Base-by-base conservation (phyloP, 306 rosid species). In the Pueraria montana region DNA sequence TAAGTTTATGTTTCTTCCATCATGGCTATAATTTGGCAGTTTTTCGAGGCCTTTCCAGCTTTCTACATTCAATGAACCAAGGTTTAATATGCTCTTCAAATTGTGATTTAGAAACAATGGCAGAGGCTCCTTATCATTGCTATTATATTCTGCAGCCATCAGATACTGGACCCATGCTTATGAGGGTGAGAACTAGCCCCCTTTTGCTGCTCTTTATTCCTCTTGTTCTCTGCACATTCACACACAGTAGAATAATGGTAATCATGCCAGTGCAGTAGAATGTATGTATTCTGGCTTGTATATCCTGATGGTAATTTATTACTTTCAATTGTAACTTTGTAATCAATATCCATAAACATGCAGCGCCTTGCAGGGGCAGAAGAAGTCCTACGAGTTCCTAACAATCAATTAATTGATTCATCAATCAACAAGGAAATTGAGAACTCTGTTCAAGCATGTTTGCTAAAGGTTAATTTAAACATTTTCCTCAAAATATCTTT, bases 281-380 rank as follows among this genome's bases (percentile, higher is more conserved):
- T 79, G 75, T 56, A 61, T 71, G 68, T 56, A 45, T 36, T 56
- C 71, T 81, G 82, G 72, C 66, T 64, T 68, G 46, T 78, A 46
- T 81, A 85, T 73, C 70, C 24, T 62, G 64, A 67, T 62, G 71
- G 43, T 5, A 40, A 53, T 81, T 78, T 61, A 18, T 78, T 69
- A 32, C 24, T 74, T 43, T 72, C 20, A 52, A 62, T 61, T 80
- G 53, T 42, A 24, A 71, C 76, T 42, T 14, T 59, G 61, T 80
- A 69, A 86, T 75, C 53, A 50, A 66, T 52, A 48, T 69, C 79
- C 77, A 40, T 79, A 69, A 86, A 85, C 78, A 55, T 50, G 85
- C 94, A 93, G 95, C 92, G 91, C 46, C 85, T 91, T 81, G 97
- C 97, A 48, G 91, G 92, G 83, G 92, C 92, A 69, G 97, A 93